phyloP scores from a whole-genome alignment of 441 rosid genomes.

The Pelargonium fulgidum region DNA sequence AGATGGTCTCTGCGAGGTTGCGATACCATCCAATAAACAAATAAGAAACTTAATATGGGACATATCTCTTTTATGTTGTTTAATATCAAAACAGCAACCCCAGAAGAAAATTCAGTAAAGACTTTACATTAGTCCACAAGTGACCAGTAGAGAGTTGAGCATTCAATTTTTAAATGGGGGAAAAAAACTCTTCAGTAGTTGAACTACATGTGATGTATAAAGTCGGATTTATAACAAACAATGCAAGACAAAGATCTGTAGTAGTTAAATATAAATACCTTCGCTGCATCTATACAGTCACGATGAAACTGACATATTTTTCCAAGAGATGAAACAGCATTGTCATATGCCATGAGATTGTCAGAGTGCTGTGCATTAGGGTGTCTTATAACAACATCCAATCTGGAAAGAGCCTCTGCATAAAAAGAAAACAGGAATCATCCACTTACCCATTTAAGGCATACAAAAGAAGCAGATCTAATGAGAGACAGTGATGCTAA shows the following conservation, averaged over 20 bases:
- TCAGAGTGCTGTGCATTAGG: conserved; percentile 83
- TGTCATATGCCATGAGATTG: conserved; percentile 95
- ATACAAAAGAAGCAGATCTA: background rate
- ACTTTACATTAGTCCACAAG: no score
- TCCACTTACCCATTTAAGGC: background rate
- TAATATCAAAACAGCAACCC: no score
- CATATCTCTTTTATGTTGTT: no score
- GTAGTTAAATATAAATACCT: conserved; percentile 42
- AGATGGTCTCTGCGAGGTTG: no score
- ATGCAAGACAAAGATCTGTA: background rate
- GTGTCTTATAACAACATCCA: conserved; percentile 74
- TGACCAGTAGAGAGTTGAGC: no score
- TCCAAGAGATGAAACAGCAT: conserved; percentile 98
- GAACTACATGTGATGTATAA: no score
- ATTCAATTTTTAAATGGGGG: no score
- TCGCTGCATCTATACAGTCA: conserved; percentile 75
- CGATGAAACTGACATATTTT: conserved; percentile 93
- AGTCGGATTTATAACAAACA: background rate
- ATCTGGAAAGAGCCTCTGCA: conserved; percentile 93
- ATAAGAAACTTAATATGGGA: no score
- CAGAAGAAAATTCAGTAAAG: no score
- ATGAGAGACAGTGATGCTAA: background rate
- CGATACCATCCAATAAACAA: no score
- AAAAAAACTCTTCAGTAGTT: no score
- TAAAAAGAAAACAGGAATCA: conserved; percentile 16